These are phyloP conservation scores for Kalmanozyma brasiliensis DNA, from an alignment of 1,284 basidiomycete species.

Conservation along the genomic window DNA sequence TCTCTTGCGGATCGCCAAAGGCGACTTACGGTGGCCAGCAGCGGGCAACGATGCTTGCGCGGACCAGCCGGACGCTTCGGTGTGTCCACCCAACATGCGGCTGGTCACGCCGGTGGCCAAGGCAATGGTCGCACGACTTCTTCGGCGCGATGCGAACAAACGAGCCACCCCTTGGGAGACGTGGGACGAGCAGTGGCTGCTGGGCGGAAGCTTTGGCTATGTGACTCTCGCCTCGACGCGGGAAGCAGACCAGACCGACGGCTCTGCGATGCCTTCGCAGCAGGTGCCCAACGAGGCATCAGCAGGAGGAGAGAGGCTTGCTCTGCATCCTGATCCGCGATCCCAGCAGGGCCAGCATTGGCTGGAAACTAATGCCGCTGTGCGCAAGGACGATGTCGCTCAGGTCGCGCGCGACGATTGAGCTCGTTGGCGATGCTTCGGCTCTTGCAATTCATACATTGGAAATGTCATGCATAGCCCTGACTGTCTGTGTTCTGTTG, in stretches of 20 bases:
- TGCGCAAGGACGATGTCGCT: conserved; percentile 39
- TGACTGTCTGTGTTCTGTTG: neutral
- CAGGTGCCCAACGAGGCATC: conserved; percentile 48
- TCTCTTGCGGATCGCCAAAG: conserved; percentile 66
- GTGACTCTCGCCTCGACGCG: conserved; percentile 1
- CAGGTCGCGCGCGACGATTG: conserved; percentile 45
- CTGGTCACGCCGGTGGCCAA: conserved; percentile 62
- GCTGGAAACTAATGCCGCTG: conserved; percentile 45
- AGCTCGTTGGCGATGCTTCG: neutral
- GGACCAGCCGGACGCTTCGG: conserved; percentile 27
- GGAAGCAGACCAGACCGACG: neutral
- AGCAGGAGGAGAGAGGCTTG: conserved; percentile 41
- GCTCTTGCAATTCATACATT: too few species aligned
- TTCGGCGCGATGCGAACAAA: conserved; percentile 60
- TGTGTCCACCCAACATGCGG: conserved; percentile 40
- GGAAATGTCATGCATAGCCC: too few species aligned
- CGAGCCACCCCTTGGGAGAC: conserved; percentile 58
- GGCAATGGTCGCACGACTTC: conserved; percentile 56
- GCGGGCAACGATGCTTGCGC: conserved; percentile 61
- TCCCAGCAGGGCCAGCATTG: conserved; percentile 52
- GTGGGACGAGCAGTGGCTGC: conserved; percentile 65
- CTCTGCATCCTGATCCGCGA: conserved; percentile 54
- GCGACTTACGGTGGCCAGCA: conserved; percentile 68
- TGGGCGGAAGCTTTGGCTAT: conserved; percentile 56
- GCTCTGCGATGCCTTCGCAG: conserved; percentile 1